Base-by-base conservation (phyloP, 225 moss, liverwort and hornwort genomes). In the Anthoceros angustus region DNA sequence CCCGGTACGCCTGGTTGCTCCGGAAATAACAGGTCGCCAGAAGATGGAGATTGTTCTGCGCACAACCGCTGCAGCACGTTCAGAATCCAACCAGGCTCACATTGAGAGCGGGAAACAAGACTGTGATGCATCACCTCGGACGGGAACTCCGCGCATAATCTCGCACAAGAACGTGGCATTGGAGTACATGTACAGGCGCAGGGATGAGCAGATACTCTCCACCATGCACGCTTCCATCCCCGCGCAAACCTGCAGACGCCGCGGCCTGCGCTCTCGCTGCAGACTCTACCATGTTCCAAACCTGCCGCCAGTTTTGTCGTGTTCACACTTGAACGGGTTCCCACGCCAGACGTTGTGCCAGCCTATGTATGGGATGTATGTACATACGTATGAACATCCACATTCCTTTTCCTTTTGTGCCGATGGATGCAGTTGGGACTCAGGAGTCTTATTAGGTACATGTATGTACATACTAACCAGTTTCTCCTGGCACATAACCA, bases 1-100 rank as follows among this genome's bases (percentile, higher is more conserved):
- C 92, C 43, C 89, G 86, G 70, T 89, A 87, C 32, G 78, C 84
- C 43, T 98, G 92, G 68, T 86, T 89, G 67, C 81, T 92, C 40
- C 98, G 82, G 66, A 92, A 83, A 63, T 98, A 98, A 80, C 98
- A 98, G 24, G 95, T 98, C 60, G 91, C 95, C 65, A 98, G 72
- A 68, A 98, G 68, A 41, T 91, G 95, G 61, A 83, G 76, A 64
- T 98, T 98, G 70, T 75, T 82, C 82, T 83, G 66, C 39, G 66
- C 62, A 23, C 23, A 10, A 42, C 55, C 55, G 55, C n/a, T 3
- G 23, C n/a, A 40, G 23, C 62, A 72, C 10, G 40, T 40, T 50
- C 43, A 55, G 32, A 25, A 45, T 55, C 23, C 14, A 42, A 42
- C 40, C 42, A 66, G 8, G 25, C 40, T 69, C 46, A 41, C 64